Evolutionary conservation across 2,329 filamentous ascomycete genomes (phyloP).

Genomic region (Lachnellula subtilissima): DNA sequence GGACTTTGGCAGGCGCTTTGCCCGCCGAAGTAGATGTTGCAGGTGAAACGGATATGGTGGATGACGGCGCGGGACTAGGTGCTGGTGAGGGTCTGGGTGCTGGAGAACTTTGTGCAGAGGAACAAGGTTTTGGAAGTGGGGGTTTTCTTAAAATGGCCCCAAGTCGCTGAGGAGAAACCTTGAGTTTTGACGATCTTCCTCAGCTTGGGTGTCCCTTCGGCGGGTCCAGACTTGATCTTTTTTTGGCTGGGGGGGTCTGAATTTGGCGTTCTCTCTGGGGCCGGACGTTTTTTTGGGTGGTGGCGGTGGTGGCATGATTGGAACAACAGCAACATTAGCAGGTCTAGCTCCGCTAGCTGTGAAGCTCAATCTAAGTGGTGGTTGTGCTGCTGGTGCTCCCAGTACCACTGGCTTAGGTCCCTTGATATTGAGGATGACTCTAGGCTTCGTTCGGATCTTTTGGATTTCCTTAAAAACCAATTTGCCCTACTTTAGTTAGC

Average conservation of each 20-base stretch:
- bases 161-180: conserved; percentile 12
- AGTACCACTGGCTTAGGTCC: neutral
- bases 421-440: neutral
- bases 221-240: neutral
- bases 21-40: conserved; percentile 2
- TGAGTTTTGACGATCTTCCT: conserved; percentile 19
- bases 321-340: neutral
- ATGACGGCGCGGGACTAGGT: conserved; percentile 8
- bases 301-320: conserved; percentile 4
- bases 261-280: conserved; percentile 1
- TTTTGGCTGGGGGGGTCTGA: neutral
- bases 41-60: conserved; percentile 13
- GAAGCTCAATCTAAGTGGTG: neutral
- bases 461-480: conserved; percentile 26
- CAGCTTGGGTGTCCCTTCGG: conserved; percentile 4
- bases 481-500: conserved; percentile 22
- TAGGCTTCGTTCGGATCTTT: conserved; percentile 26
- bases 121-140: conserved; percentile 16
- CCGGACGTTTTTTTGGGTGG: conserved; percentile 11
- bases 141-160: conserved; percentile 16
- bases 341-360: neutral
- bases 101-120: conserved; percentile 16
- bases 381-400: neutral
- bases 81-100: conserved; percentile 17
- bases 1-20: conserved; percentile 6